A percentile compares a stretch with the other conserved stretches of the same genome.
Conservation (phyloP, 352 stramenopile species). For the Pythium sp. region DNA sequence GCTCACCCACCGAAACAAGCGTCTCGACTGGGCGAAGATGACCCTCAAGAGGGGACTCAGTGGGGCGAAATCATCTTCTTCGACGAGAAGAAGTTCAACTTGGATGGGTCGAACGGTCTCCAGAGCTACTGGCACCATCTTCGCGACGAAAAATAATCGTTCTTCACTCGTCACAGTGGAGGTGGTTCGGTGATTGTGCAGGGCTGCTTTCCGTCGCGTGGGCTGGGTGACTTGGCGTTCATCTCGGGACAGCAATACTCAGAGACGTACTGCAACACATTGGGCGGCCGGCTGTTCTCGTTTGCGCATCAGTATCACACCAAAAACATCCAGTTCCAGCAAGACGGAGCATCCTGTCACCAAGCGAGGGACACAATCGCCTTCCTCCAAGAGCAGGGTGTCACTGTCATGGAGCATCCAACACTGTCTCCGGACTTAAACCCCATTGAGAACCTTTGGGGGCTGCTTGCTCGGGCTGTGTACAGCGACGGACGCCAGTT, state of each 20-base stretch:
- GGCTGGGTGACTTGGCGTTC: background rate
- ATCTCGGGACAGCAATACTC: background rate
- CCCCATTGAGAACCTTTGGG: too few species aligned
- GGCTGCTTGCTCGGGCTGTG: background rate
- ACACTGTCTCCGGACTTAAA: too few species aligned
- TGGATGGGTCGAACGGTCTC: background rate
- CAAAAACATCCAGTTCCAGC: background rate
- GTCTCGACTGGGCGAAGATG: background rate
- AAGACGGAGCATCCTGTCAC: background rate
- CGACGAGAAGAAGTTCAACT: background rate
- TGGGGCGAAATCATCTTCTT: background rate
- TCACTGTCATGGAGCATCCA: too few species aligned
- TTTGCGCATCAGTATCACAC: background rate
- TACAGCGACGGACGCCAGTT: too few species aligned
- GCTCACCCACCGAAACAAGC: background rate
- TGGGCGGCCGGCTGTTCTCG: background rate
- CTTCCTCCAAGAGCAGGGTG: background rate
- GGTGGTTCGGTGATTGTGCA: background rate
- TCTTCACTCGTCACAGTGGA: background rate
- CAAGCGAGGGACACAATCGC: background rate
- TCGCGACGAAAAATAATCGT: background rate
- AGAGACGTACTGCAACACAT: background rate
- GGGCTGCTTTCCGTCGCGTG: background rate
- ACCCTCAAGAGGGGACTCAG: background rate
- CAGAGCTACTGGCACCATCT: background rate